Conservation (phyloP, 2,329 filamentous ascomycete species). For the Diaporthe sp. region DNA sequence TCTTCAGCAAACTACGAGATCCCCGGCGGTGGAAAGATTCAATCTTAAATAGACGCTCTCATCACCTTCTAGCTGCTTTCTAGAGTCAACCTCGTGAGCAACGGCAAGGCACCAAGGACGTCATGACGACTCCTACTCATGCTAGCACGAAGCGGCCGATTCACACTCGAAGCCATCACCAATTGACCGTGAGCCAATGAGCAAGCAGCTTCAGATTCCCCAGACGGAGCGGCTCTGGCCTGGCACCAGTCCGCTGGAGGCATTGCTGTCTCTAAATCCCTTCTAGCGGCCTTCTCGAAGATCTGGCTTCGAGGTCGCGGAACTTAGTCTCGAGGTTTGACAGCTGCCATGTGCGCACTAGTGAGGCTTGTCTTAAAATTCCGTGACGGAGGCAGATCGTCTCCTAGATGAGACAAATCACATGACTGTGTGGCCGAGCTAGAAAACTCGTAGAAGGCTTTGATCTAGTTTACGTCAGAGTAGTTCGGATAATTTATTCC, state of each 20-base stretch:
- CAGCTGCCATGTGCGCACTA: not conserved
- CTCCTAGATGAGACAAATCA: not conserved
- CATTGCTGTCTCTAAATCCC: not conserved
- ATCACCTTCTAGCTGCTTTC: not conserved
- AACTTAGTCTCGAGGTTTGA: not conserved
- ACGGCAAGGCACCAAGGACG: not conserved
- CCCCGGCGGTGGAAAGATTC: not conserved
- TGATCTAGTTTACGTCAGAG: not conserved
- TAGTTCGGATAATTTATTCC: not conserved
- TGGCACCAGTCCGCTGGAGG: not conserved
- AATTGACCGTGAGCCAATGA: not conserved
- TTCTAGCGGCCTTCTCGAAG: slow-evolving; percentile 10
- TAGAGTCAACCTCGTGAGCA: not conserved
- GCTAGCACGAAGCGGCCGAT: too few species aligned
- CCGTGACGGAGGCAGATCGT: not conserved
- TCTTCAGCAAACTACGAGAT: not conserved
- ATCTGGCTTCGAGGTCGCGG: not conserved
- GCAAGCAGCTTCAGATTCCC: not conserved
- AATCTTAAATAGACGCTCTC: not conserved
- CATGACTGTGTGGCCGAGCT: not conserved
- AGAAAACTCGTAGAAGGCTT: not conserved
- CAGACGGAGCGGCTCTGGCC: not conserved
- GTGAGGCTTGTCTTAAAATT: not conserved
- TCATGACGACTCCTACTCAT: not conserved
- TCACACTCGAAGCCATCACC: slow-evolving; percentile 11